Evolutionary conservation across 306 rosid genomes (phyloP).

Genomic region (Vicia sativa): DNA sequence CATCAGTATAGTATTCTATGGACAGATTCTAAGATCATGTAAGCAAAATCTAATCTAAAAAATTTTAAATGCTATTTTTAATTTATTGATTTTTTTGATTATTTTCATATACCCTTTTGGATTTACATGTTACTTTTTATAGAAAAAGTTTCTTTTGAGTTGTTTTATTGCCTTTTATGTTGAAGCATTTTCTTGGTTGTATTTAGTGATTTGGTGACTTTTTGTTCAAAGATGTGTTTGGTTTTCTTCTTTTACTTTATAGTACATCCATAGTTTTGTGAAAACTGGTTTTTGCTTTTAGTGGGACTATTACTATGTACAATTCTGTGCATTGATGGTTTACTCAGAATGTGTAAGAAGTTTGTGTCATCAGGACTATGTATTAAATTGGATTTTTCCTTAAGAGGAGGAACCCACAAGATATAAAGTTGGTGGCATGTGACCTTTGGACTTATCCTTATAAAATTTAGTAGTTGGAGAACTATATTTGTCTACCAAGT

Average conservation of each 20-base stretch:
- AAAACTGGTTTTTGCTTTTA: constrained; percentile 48
- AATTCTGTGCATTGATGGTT: constrained; percentile 25
- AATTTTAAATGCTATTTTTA: constrained; percentile 38
- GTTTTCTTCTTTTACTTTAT: constrained; percentile 37
- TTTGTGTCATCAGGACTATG: constrained; percentile 14
- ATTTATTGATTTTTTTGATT: constrained; percentile 29
- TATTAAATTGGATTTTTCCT: constrained; percentile 17
- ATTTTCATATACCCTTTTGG: background rate
- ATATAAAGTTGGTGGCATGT: constrained; percentile 40
- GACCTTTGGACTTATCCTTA: constrained; percentile 30
- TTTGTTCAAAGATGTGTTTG: constrained; percentile 37
- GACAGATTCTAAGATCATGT: constrained; percentile 86
- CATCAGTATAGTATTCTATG: constrained; percentile 89
- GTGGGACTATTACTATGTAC: constrained; percentile 27
- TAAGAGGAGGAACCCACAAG: constrained; percentile 35
- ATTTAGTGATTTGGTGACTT: constrained; percentile 27
- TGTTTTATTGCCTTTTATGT: constrained; percentile 15
- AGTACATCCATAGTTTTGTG: constrained; percentile 49
- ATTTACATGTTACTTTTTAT: constrained; percentile 26
- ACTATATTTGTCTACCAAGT: constrained; percentile 29
- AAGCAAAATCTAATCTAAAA: constrained; percentile 40
- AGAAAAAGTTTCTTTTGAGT: constrained; percentile 2
- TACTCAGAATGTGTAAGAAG: constrained; percentile 34
- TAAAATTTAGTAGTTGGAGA: constrained; percentile 3
- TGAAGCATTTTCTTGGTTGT: constrained; percentile 24